Conservation (phyloP, 768 basidiomycete species). For the Hericium rajendrae region DNA sequence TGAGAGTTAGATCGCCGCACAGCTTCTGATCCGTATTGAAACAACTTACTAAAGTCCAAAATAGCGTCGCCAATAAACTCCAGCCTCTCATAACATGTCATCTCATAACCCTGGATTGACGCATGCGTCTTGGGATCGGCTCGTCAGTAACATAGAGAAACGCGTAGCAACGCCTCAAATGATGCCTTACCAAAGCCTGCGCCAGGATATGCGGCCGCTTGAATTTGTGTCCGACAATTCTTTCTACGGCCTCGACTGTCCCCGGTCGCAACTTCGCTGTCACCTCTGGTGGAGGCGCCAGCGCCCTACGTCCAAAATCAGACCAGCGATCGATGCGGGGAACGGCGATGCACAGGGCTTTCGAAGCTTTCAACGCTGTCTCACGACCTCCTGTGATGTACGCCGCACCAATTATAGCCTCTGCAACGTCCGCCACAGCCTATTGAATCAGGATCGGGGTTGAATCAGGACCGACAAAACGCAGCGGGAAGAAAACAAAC, state of each 20-base stretch:
- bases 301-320: slow-evolving; percentile 49
- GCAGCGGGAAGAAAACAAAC: slow-evolving; percentile 26
- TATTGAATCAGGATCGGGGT: slow-evolving; percentile 19
- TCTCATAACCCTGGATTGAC: slow-evolving; percentile 45
- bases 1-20: too few relatives aligned
- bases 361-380: slow-evolving; percentile 51
- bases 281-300: slow-evolving; percentile 33
- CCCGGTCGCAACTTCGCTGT: slow-evolving; percentile 37
- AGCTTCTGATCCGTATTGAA: background rate
- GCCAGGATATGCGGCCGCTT: slow-evolving; percentile 51
- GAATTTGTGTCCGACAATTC: slow-evolving; percentile 55
- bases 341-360: slow-evolving; percentile 58
- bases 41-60: slow-evolving; percentile 64
- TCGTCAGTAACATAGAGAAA: background rate
- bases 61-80: slow-evolving; percentile 86
- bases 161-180: background rate
- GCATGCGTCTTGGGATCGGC: slow-evolving; percentile 51
- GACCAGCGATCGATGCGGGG: slow-evolving; percentile 57
- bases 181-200: slow-evolving; percentile 56
- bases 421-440: slow-evolving; percentile 78
- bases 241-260: slow-evolving; percentile 47
- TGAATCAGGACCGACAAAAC: background rate
- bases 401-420: slow-evolving; percentile 79
- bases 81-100: slow-evolving; percentile 60
- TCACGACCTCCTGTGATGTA: slow-evolving; percentile 68